These are phyloP conservation scores for Fusarium verticillioides DNA, from an alignment of 2,329 filamentous ascomycete genomes.

Conservation along the genomic window DNA sequence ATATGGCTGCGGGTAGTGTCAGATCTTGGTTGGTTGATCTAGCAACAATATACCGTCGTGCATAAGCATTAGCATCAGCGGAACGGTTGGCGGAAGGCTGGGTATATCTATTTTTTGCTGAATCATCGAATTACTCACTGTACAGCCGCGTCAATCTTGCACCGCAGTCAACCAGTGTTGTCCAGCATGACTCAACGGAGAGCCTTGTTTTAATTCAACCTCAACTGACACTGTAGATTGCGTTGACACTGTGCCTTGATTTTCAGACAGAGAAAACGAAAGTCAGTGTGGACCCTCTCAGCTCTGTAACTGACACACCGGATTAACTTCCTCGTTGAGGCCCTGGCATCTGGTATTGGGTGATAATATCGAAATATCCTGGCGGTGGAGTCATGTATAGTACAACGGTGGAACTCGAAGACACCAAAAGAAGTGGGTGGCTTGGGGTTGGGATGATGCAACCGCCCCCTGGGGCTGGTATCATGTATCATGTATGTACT, in stretches of 20 bases:
- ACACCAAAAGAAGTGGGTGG: slow-evolving; percentile 27
- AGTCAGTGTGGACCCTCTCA: slow-evolving; percentile 6
- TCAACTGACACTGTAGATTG: slow-evolving; percentile 25
- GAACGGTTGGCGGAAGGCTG: slow-evolving; percentile 16
- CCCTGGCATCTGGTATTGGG: slow-evolving; percentile 24
- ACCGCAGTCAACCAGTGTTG: neutral
- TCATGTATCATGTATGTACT: slow-evolving; percentile 21
- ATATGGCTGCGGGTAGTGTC: slow-evolving; percentile 12
- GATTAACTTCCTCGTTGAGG: slow-evolving; percentile 37
- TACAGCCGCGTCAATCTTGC: slow-evolving; percentile 17
- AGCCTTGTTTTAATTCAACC: neutral
- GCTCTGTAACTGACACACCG: slow-evolving; percentile 35
- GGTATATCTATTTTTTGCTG: slow-evolving; percentile 9
- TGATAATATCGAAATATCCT: slow-evolving; percentile 27
- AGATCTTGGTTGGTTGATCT: slow-evolving; percentile 24
- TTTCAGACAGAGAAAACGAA: slow-evolving; percentile 1
- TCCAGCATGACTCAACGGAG: neutral
- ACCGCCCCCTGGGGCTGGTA: slow-evolving; percentile 38
- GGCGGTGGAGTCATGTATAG: slow-evolving; percentile 16
- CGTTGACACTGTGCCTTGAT: slow-evolving; percentile 26
- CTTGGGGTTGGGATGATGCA: slow-evolving; percentile 39
- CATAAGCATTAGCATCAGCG: neutral
- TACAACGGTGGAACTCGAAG: slow-evolving; percentile 11
- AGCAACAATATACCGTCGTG: slow-evolving; percentile 5
- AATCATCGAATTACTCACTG: slow-evolving; percentile 18